Evolutionary conservation across 768 basidiomycete species (phyloP).

Genomic region (Boletellus ananiceps): DNA sequence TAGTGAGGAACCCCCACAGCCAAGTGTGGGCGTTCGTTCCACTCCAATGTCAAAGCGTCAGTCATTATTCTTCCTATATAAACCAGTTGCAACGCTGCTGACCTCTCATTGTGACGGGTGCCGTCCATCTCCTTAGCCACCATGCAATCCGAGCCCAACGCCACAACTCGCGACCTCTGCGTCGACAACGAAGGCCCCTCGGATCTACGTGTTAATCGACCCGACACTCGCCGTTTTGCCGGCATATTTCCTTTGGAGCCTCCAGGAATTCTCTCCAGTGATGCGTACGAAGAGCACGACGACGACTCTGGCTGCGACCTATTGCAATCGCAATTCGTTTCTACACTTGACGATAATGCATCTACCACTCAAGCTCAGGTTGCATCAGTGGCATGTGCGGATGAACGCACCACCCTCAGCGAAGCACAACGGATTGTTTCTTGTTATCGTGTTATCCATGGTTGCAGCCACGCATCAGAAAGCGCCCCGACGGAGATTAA

Average conservation of each 20-base stretch:
- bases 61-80: constrained; percentile 17
- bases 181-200: neutral
- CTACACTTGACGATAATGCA: neutral
- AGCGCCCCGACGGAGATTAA: constrained; percentile 1
- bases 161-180: constrained; percentile 7
- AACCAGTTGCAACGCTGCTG: neutral
- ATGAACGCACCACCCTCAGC: constrained; percentile 10
- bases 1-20: constrained; percentile 15
- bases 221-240: constrained; percentile 28
- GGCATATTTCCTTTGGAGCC: constrained; percentile 16
- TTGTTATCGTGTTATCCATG: constrained; percentile 16
- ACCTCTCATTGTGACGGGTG: neutral
- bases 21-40: constrained; percentile 17
- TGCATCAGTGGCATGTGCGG: neutral
- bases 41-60: constrained; percentile 23
- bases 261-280: constrained; percentile 4
- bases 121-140: neutral
- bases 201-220: neutral
- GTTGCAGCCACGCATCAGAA: neutral
- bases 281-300: constrained; percentile 13
- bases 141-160: constrained; percentile 9
- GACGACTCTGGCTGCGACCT: constrained; percentile 1
- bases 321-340: constrained; percentile 12
- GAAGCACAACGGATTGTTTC: constrained; percentile 21
- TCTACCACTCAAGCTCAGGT: neutral